Percentiles rank a stretch among this genome's conserved stretches.
phyloP scores from a whole-genome alignment of 768 basidiomycete genomes.

The Arthromyces matolae region DNA sequence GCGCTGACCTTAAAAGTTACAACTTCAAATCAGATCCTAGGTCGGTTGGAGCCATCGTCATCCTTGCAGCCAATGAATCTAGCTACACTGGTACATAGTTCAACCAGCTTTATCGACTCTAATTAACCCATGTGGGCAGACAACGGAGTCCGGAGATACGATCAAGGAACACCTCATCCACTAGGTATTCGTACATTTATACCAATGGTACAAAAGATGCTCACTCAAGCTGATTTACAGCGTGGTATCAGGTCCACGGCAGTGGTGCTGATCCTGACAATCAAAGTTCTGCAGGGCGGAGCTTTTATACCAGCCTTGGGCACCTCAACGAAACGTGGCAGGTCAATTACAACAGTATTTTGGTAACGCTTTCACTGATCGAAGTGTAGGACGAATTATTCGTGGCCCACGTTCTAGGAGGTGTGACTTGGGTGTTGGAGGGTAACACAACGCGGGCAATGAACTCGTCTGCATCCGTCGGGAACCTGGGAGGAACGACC shows the following conservation, averaged over 20 bases:
- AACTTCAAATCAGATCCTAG: constrained; percentile 74
- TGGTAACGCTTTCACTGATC: background rate
- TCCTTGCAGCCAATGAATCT: constrained; percentile 63
- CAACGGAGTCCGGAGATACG: constrained; percentile 44
- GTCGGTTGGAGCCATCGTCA: constrained; percentile 52
- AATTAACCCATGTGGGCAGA: constrained; percentile 20
- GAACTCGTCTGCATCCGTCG: constrained; percentile 58
- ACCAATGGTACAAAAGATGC: background rate
- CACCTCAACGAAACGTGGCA: constrained; percentile 79
- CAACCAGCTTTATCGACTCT: background rate
- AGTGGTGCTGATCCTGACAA: constrained; percentile 53
- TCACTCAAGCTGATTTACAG: constrained; percentile 30
- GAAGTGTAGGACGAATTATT: constrained; percentile 57
- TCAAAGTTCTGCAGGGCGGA: constrained; percentile 51
- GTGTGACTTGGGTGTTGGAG: constrained; percentile 69
- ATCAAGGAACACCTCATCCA: constrained; percentile 76
- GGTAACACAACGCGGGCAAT: constrained; percentile 70
- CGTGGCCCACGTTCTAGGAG: constrained; percentile 68
- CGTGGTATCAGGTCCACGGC: constrained; percentile 81
- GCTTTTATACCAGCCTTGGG: constrained; percentile 82
- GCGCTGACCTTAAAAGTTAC: constrained; percentile 40
- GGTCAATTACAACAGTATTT: constrained; percentile 31
- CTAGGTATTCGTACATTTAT: constrained; percentile 44
- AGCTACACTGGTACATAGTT: constrained; percentile 49
- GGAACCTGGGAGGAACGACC: constrained; percentile 27